These are phyloP conservation scores for Boletus subluridellus DNA, from an alignment of 1,284 basidiomycete species.

Conservation along the genomic window DNA sequence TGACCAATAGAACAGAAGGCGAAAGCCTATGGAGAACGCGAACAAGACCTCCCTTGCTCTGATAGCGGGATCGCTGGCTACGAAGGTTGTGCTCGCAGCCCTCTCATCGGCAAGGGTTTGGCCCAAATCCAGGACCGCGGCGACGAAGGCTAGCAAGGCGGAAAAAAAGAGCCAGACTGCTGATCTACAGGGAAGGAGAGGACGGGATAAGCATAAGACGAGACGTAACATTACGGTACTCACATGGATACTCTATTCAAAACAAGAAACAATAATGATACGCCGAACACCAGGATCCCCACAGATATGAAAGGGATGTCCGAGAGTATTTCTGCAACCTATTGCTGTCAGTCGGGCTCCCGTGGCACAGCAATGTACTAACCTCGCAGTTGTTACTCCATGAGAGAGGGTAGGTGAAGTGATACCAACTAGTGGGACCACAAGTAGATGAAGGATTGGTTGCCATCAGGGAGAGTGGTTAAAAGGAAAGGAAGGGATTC, in stretches of 20 bases:
- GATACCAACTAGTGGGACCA: conserved; percentile 22
- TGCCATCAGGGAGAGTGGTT: conserved; percentile 22
- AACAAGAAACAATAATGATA: conserved; percentile 58
- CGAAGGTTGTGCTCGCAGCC: conserved; percentile 22
- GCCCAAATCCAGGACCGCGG: conserved; percentile 63
- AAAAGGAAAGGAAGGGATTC: conserved; percentile 17
- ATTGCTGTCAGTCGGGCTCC: conserved; percentile 11
- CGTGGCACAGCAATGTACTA: conserved; percentile 6
- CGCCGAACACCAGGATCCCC: conserved; percentile 63
- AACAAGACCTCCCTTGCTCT: conserved; percentile 58
- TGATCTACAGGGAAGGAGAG: conserved; percentile 39
- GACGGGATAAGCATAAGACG: conserved; percentile 1
- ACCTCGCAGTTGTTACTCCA: conserved; percentile 38
- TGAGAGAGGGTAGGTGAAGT: conserved; percentile 26
- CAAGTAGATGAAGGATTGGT: conserved; percentile 14
- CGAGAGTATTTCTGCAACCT: conserved; percentile 59
- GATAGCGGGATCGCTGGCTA: conserved; percentile 38
- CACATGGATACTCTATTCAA: conserved; percentile 58
- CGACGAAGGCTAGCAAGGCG: conserved; percentile 55
- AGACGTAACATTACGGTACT: conserved; percentile 25
- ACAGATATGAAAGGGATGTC: conserved; percentile 68
- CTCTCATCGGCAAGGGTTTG: conserved; percentile 48
- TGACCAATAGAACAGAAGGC: conserved; percentile 67
- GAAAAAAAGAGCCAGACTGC: conserved; percentile 55
- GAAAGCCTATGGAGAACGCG: conserved; percentile 53